A percentile compares a stretch with the other conserved stretches of the same genome.
Conservation (phyloP, 371 early-diverging fungal genomes). For the Hamiltosporidium magnivora region DNA sequence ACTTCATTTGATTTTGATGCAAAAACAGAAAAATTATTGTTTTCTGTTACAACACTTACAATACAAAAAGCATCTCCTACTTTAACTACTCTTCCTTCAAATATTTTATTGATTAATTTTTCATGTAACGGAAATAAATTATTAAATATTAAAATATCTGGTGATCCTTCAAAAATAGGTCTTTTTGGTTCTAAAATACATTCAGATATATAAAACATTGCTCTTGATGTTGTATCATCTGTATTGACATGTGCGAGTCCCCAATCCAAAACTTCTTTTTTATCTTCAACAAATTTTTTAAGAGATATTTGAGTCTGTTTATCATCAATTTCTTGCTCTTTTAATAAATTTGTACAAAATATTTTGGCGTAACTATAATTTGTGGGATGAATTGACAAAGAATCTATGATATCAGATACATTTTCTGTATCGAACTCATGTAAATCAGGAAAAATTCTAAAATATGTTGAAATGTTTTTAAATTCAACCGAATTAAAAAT, state of each 20-base stretch:
- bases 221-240: neutral
- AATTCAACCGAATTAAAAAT: constrained; percentile 3
- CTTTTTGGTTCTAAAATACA: neutral
- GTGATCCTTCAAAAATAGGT: constrained; percentile 20
- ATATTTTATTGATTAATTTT: constrained; percentile 6
- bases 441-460: constrained; percentile 8
- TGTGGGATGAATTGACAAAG: constrained; percentile 9
- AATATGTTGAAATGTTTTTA: constrained; percentile 9
- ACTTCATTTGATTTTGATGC: constrained; percentile 1
- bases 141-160: constrained; percentile 30
- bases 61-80: constrained; percentile 17
- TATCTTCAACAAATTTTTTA: neutral
- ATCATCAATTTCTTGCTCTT: constrained; percentile 2
- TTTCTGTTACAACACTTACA: neutral
- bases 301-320: neutral
- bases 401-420: constrained; percentile 2
- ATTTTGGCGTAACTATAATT: constrained; percentile 2
- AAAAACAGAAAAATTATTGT: neutral
- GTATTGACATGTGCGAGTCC: neutral
- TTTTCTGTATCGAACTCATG: neutral
- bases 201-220: neutral
- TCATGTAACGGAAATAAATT: constrained; percentile 13
- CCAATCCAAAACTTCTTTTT: too few relatives aligned
- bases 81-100: constrained; percentile 23
- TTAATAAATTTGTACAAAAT: neutral